These are phyloP conservation scores for Candida coquimbonensis DNA, from an alignment of 805 yeast genomes.

Conservation along the genomic window DNA sequence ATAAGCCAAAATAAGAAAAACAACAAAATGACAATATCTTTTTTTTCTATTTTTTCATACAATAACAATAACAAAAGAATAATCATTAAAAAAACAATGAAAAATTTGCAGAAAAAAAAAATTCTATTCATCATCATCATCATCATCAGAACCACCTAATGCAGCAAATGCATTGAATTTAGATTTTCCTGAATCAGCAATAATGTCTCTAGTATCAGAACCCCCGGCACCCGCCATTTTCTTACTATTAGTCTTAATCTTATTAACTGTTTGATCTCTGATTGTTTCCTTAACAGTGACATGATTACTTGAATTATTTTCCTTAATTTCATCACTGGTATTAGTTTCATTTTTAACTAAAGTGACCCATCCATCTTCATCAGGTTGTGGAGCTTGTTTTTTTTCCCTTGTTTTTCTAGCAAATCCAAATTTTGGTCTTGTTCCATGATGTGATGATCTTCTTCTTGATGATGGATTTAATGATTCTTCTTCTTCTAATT, in stretches of 20 bases:
- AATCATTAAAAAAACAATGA: not conserved
- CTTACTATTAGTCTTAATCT: conserved; percentile 64
- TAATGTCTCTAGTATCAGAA: conserved; percentile 63
- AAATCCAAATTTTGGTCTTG: conserved; percentile 51
- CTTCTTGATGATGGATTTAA: conserved; percentile 32
- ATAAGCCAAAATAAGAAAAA: not conserved
- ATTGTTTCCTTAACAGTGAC: conserved; percentile 36
- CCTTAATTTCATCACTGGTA: conserved; percentile 43
- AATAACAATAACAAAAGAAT: not conserved
- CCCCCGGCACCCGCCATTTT: conserved; percentile 70
- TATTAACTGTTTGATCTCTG: conserved; percentile 31
- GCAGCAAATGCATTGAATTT: conserved; percentile 81
- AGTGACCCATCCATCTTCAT: conserved; percentile 83
- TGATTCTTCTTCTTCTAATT: conserved; percentile 15
- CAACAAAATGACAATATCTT: not conserved
- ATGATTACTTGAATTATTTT: conserved; percentile 12
- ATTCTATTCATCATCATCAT: conserved; percentile 8
- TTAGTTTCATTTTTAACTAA: conserved; percentile 35
- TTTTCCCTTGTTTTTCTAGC: conserved; percentile 30
- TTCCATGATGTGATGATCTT: conserved; percentile 42
- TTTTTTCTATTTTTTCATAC: no score
- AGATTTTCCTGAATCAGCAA: conserved; percentile 58
- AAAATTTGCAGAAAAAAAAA: not conserved
- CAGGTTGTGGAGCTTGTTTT: conserved; percentile 39
- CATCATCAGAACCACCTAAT: conserved; percentile 31